Evolutionary conservation across 2,329 filamentous ascomycete genomes (phyloP).

Genomic region (Pyricularia sp.): DNA sequence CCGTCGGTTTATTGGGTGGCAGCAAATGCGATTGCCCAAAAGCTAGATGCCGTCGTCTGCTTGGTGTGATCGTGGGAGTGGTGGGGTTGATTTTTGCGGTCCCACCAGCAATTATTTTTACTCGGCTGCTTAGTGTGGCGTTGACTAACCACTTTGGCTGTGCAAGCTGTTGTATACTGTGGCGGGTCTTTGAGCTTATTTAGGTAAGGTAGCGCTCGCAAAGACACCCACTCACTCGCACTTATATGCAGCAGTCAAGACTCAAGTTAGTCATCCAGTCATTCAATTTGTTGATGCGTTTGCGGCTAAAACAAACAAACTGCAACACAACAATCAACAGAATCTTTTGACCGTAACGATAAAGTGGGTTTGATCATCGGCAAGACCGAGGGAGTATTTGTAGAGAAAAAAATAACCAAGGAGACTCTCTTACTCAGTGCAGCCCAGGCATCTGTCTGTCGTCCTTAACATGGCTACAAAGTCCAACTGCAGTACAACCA

Average conservation of each 20-base stretch:
- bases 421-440: no score
- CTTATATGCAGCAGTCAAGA: not conserved
- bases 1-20: not conserved
- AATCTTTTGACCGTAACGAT: no score
- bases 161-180: not conserved
- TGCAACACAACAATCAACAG: no score
- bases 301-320: no score
- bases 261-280: not conserved
- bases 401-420: no score
- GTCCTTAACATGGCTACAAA: no score
- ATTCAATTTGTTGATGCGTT: not conserved
- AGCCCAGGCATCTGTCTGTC: no score
- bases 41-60: not conserved
- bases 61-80: not conserved
- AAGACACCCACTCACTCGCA: not conserved
- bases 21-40: not conserved
- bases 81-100: conserved; percentile 3
- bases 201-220: not conserved
- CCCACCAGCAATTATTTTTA: conserved; percentile 4
- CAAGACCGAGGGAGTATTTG: no score
- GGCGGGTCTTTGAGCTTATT: not conserved
- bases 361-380: no score
- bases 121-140: not conserved
- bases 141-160: not conserved
- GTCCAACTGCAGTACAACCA: no score